Evolutionary conservation across 345 rosid genomes (phyloP), one percentile per base, ranked within the genome.

Genomic region (Salix exigua): DNA sequence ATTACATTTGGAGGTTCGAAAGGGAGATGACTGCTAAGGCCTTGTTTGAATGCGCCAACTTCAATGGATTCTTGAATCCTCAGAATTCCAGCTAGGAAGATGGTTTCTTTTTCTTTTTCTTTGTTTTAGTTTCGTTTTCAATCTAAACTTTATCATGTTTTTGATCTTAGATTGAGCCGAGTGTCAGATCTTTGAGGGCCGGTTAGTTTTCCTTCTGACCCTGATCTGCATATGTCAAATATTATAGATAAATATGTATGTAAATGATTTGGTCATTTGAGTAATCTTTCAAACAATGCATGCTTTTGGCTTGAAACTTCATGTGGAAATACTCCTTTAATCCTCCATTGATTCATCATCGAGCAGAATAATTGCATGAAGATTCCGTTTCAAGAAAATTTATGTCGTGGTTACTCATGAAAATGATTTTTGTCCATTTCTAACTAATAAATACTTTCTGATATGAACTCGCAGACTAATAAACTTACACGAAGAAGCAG

Each of bases 1-100:
- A 96, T 79, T 96, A 96, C 72, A 85, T 94, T 11, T 96, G 99
- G 99, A 90, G 97, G 79, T 96, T 94, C 53, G 97, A 94, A 82
- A 89, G 94, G 81, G 98, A 96, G 87, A 94, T 92, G 98, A 89
- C 97, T 33, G 94, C 96, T 2, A 92, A 88, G 81, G 93, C 97
- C 60, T 82, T 96, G 83, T 89, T 92, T 50, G 91, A 92, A 66
- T 84, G 89, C 73, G 84, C 78, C 73, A 86, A 84, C 81, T 80
- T 84, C 50, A 74, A 55, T 73, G 87, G 86, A 75, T 40, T 83
- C 78, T 35, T 77, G 75, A 70, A 80, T 76, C 65, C 77, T 55
- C 82, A 88, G 73, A 77, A 72, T 78, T 83, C 86, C 71, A 85
- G 85, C 75, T 79, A 76, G 67, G 60, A 70, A 23, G 25, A 18